Base-by-base conservation (phyloP, 441 rosid species). In the Croton setiger region DNA sequence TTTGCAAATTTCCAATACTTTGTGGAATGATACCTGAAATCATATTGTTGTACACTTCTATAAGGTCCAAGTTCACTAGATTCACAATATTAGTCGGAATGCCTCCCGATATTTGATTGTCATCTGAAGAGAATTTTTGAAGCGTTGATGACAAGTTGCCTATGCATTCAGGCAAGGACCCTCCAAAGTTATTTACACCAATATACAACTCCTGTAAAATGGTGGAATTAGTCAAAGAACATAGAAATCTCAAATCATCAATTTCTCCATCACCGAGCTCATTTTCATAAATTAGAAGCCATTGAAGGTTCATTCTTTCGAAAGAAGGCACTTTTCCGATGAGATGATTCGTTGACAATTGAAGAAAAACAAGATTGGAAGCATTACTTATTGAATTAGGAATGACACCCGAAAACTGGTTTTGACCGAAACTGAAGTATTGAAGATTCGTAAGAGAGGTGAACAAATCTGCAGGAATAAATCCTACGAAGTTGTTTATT, bases 1-100 rank as follows among this genome's bases (percentile, higher is more conserved):
- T 71, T 9, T 64, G 54, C 7, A 82, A 78, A 44, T 80, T 82
- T 0, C 79, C 80, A 35, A 86, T 48, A 17, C 74, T 62, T 2
- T 75, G 15, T 5, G 88, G 86, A 68, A 83, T 71, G 48, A 56
- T 35, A 12, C 84, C 84, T 7, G 80, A 60, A 8, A 81, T 33
- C 18, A 33, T 41, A 35, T 79, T 81, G 23, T 14, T 2, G 0
- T 54, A 23, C 10, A 74, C 1, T 14, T 17, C 63, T 52, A 79
- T 12, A 15, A 23, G 0, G n/a, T 58, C 74, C 31, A 83, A 70
- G 58, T 43, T 68, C 44, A 51, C 52, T 0, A 84, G 78, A 35
- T 76, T 74, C 9, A 68, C 45, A 9, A 82, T 58, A 11, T n/a
- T 76, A 14, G 39, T n/a, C 2, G 81, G 84, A 21, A 84, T 70